Conservation (phyloP, 176 grass and related monocot genomes). For the Typha latifolia region DNA sequence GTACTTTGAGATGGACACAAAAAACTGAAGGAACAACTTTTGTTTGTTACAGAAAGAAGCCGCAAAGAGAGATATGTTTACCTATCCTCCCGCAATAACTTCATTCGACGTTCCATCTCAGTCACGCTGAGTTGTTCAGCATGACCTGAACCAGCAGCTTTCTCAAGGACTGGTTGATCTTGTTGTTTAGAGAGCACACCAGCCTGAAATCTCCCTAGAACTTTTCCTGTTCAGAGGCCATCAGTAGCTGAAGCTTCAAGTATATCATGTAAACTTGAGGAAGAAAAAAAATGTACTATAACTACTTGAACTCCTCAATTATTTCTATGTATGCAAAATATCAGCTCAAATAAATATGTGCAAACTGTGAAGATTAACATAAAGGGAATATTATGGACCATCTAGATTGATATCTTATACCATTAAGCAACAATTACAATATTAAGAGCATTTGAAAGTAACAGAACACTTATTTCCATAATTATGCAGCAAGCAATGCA, state of each 20-base stretch:
- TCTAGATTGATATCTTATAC: too few relatives aligned
- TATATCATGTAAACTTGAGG: not conserved
- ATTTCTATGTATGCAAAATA: too few relatives aligned
- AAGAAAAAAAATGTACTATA: not conserved
- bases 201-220: conserved; percentile 74
- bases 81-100: conserved; percentile 91
- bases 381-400: too few relatives aligned
- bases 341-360: too few relatives aligned
- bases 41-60: conserved; percentile 1
- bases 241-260: not conserved
- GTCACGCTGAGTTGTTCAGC: conserved; percentile 61
- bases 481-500: too few relatives aligned
- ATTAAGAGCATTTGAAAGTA: too few relatives aligned
- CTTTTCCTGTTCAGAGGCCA: conserved; percentile 38
- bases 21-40: not conserved
- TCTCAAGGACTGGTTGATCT: conserved; percentile 41
- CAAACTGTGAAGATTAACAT: too few relatives aligned
- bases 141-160: conserved; percentile 33
- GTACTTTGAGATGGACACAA: not conserved
- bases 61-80: conserved; percentile 24
- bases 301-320: not conserved
- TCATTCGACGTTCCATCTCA: conserved; percentile 71
- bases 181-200: conserved; percentile 29
- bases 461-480: too few relatives aligned
- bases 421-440: too few relatives aligned